Evolutionary conservation across 441 rosid genomes (phyloP).

Genomic region (Erodium moschatum): DNA sequence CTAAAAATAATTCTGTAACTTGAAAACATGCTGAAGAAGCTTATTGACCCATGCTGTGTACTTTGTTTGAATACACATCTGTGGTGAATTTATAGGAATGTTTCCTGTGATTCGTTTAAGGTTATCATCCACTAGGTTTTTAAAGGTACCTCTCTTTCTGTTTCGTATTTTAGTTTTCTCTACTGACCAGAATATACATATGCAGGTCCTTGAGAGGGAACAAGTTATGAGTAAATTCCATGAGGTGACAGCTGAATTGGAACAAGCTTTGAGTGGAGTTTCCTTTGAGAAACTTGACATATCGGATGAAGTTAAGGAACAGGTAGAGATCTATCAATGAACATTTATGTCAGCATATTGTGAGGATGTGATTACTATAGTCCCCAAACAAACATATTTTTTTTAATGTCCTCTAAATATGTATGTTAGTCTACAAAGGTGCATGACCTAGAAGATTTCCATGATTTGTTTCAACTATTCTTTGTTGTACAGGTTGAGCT

Average conservation of each 20-base stretch:
- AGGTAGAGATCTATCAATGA: constrained; percentile 38
- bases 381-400: neutral
- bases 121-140: neutral
- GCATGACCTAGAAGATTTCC: constrained; percentile 8
- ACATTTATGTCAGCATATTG: neutral
- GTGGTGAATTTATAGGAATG: neutral
- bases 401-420: neutral
- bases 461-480: neutral
- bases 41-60: too few species aligned
- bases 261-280: constrained; percentile 62
- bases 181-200: neutral
- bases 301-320: constrained; percentile 91
- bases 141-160: neutral
- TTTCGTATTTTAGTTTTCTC: too few species aligned
- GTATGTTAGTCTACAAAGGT: neutral
- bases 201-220: constrained; percentile 78
- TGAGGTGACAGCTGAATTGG: constrained; percentile 58
- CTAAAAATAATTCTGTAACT: neutral
- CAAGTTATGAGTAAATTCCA: constrained; percentile 50
- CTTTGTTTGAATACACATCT: neutral
- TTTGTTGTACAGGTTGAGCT: constrained; percentile 61
- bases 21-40: too few species aligned
- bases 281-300: constrained; percentile 63
- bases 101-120: neutral
- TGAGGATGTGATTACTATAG: neutral